These are phyloP conservation scores for Phyllostachys edulis DNA, from an alignment of 176 grass and related monocot species.

Conservation along the genomic window DNA sequence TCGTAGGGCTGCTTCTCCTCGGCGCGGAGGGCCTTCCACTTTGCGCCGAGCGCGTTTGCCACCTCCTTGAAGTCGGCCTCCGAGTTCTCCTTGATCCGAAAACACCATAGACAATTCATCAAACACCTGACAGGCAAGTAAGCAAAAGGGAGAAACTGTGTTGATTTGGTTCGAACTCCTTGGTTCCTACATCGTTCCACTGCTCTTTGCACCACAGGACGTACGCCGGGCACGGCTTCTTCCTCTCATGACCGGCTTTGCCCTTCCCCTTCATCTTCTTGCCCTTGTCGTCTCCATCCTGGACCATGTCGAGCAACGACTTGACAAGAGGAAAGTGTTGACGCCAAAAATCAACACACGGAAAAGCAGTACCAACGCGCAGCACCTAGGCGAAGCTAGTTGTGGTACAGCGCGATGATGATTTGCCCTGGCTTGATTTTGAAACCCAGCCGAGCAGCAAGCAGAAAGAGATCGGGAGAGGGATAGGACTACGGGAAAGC, in stretches of 20 bases:
- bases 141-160: not conserved
- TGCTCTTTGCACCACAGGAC: slow-evolving; percentile 81
- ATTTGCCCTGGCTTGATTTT: too few relatives aligned
- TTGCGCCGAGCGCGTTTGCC: slow-evolving; percentile 57
- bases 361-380: too few relatives aligned
- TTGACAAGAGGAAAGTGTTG: slow-evolving; percentile 52
- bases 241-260: slow-evolving; percentile 46
- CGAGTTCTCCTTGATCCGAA: slow-evolving; percentile 64
- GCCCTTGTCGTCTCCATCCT: slow-evolving; percentile 47
- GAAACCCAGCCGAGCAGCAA: too few relatives aligned
- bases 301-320: slow-evolving; percentile 60
- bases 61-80: slow-evolving; percentile 82
- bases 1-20: slow-evolving; percentile 88
- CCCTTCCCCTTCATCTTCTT: slow-evolving; percentile 65
- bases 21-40: slow-evolving; percentile 64
- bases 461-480: too few relatives aligned
- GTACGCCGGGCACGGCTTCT: slow-evolving; percentile 71
- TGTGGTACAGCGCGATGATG: too few relatives aligned
- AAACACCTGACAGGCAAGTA: not conserved
- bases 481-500: too few relatives aligned
- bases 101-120: slow-evolving; percentile 1
- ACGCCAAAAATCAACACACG: too few relatives aligned
- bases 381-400: too few relatives aligned
- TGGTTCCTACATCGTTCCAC: slow-evolving; percentile 59
- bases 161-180: not conserved